Evolutionary conservation across 108 stramenopile species (phyloP), one percentile per base, ranked within the genome.

Genomic region (Ochromonas danica): DNA sequence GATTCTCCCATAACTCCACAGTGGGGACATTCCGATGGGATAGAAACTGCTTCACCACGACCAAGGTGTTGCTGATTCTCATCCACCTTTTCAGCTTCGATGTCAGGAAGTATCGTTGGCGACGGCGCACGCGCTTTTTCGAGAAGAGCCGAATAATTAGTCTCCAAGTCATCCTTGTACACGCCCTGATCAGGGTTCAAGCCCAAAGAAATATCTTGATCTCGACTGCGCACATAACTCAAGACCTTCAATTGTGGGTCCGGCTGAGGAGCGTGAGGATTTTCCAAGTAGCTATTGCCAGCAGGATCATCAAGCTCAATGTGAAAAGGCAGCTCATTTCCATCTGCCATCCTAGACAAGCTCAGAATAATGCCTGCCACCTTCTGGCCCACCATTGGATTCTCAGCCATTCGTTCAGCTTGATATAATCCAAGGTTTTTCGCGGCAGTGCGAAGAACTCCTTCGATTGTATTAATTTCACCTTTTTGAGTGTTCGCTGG

Each of bases 401-500:
- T 79, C 1, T 74, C 77, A 79, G 72, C 72, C 84, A 86, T 81
- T 33, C 85, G 81, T 14, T 81, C 40, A 1, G 79, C 81, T 78
- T 89, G 88, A 1, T 36, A 51, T 35, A 70, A 57, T 1, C 38
- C 81, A 0, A 89, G 61, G 0, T 80, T 38, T 17, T 80, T 63
- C 33, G 83, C 82, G 1, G 88, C 86, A 0, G 61, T 85, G n/a
- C 39, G 65, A 14, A 89, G 71, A 41, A 89, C 57, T 25, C 93
- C 92, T 83, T 93, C 93, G 0, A 95, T 41, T 1, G 94, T 95
- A 1, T 89, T 86, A 36, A 93, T 72, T 39, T 65, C 79, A 3
- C 94, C 94, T 22, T 83, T 85, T 74, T 90, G 89, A 25, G 90
- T 90, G 43, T 17, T n/a, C n/a, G 90, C 61, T 27, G 94, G 92